Evolutionary conservation across 106 monocot species (phyloP), one percentile per base, ranked within the genome.

Genomic region (Dendrobium catenatum): DNA sequence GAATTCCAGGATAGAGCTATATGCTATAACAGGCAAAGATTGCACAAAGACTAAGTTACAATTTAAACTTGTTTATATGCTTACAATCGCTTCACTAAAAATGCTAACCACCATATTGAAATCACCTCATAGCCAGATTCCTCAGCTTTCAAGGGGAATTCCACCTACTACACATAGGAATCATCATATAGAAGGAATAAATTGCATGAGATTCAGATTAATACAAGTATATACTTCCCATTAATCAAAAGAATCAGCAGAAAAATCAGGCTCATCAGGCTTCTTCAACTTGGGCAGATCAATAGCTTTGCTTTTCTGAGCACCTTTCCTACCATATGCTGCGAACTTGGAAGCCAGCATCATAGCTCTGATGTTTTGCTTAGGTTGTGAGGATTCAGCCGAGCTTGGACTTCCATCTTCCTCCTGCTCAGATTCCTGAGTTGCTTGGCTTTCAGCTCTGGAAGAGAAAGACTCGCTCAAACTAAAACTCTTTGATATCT

Each of bases 191-290:
- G 6, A 16, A 2, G n/a, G n/a, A 22, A 1, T 37, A 58, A 58
- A 17, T 17, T 58, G 17, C 58, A n/a, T n/a, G 26, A 66, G 22
- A 5, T 1, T 66, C 64, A 24, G 70, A 33, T 24, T 16, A 15
- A 70, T 1, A 3, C 15, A 11, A 70, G 33, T 4, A 31, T 31
- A 70, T 33, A 37, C 27, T 27, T 17, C 61, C 61, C 70, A 29
- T 42, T 83, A 83, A 56, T 86, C 83, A 56, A 55, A 86, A 70
- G 79, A 68, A n/a, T 83, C 86, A 31, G 75, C 73, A 75, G 88
- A 91, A 73, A 91, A 91, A 73, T 91, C 88, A 51, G 88, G 91
- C 79, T 91, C 88, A 42, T 91, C 88, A 16, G 88, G 91, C 29
- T 91, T 91, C 76, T 81, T 80, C 44, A 91, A 81, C 82, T 85